Conservation (phyloP, 257 asterid species). For the Solanum tarijense region DNA sequence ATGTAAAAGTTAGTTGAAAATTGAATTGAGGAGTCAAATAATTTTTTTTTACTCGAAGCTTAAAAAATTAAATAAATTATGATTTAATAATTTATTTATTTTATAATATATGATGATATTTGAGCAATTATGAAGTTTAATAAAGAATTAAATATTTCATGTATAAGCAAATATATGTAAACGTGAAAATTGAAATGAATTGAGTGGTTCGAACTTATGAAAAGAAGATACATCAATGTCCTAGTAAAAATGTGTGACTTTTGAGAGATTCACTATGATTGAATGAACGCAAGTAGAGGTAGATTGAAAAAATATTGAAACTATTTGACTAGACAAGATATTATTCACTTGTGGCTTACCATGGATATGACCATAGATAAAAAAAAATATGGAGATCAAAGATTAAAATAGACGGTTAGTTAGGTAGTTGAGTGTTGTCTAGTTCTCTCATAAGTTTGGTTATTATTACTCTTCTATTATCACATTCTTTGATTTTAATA, state of each 20-base stretch:
- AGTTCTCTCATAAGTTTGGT: background rate
- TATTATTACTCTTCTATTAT: background rate
- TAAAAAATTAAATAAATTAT: too few species aligned
- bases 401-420: background rate
- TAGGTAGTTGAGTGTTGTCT: background rate
- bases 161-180: background rate
- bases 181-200: too few species aligned
- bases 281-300: background rate
- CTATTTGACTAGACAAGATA: accelerated
- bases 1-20: too few species aligned
- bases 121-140: background rate
- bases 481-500: background rate
- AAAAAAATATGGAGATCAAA: background rate
- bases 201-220: too few species aligned
- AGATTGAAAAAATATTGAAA: background rate
- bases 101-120: background rate
- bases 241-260: background rate
- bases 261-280: background rate
- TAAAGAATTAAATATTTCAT: too few species aligned
- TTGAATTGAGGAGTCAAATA: background rate
- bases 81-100: background rate
- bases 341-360: accelerated
- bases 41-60: background rate
- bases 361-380: background rate
- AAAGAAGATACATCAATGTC: background rate